phyloP scores from a whole-genome alignment of 108 stramenopile species.

The Aureococcus anophagefferens region DNA sequence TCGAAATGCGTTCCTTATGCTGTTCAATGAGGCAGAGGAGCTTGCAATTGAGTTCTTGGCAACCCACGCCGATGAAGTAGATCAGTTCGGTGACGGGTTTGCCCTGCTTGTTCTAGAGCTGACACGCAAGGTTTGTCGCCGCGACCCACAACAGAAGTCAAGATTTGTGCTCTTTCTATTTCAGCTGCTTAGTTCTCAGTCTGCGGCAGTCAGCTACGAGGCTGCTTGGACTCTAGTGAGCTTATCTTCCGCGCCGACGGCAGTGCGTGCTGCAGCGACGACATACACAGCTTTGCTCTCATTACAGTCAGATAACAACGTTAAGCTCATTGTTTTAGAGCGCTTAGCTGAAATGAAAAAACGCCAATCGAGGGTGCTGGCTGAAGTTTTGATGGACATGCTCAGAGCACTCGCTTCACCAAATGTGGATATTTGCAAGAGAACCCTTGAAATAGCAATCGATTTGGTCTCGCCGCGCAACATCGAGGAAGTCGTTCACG shows the following conservation, averaged over 20 bases:
- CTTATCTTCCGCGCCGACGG: slow-evolving; percentile 92
- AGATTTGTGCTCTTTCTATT: slow-evolving; percentile 92
- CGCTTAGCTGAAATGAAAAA: slow-evolving; percentile 78
- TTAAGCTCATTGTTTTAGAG: slow-evolving; percentile 94
- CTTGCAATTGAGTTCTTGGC: slow-evolving; percentile 91
- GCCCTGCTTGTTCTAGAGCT: slow-evolving; percentile 90
- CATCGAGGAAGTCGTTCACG: slow-evolving; percentile 84
- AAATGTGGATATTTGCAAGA: slow-evolving; percentile 92
- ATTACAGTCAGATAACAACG: slow-evolving; percentile 94
- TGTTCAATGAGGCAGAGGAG: slow-evolving; percentile 85
- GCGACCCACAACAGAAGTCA: slow-evolving; percentile 92
- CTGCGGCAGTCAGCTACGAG: slow-evolving; percentile 92
- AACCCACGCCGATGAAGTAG: slow-evolving; percentile 80
- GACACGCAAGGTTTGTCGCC: slow-evolving; percentile 84
- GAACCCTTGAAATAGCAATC: slow-evolving; percentile 88
- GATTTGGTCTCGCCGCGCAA: slow-evolving; percentile 82
- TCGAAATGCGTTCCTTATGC: slow-evolving; percentile 97
- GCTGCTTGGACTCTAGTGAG: slow-evolving; percentile 97
- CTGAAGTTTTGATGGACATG: slow-evolving; percentile 95
- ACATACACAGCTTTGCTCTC: slow-evolving; percentile 94
- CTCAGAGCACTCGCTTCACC: slow-evolving; percentile 84
- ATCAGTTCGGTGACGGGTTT: slow-evolving; percentile 87
- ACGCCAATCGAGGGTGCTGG: slow-evolving; percentile 86
- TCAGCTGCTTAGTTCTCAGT: slow-evolving; percentile 75
- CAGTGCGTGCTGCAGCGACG: slow-evolving; percentile 88